These are phyloP conservation scores for Rhizoclosmatium globosum DNA, from an alignment of 192 early-diverging fungal genomes.

Conservation along the genomic window DNA sequence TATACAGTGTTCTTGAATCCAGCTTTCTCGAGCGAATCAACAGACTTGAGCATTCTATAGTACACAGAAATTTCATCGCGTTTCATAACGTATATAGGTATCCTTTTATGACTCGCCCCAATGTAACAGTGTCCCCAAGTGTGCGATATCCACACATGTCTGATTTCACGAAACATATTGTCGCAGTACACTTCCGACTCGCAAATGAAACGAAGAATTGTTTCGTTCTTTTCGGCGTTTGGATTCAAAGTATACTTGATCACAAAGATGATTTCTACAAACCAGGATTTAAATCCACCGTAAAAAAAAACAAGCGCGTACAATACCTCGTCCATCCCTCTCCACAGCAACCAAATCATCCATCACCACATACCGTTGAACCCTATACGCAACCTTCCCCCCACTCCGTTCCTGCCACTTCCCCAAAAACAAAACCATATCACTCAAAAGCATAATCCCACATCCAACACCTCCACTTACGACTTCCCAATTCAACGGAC, in stretches of 20 bases:
- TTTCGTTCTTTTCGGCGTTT: not conserved
- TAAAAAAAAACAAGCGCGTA: not conserved
- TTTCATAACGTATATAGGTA: not conserved
- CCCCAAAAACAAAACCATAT: not conserved
- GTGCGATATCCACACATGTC: slow-evolving; percentile 10
- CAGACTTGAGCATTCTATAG: not conserved
- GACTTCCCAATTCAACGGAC: not conserved
- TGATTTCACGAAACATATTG: not conserved
- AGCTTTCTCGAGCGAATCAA: not conserved
- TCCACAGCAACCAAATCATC: not conserved
- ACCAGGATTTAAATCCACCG: not conserved
- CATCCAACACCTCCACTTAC: not conserved
- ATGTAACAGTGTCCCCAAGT: not conserved
- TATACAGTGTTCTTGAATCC: not conserved
- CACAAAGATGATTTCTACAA: slow-evolving; percentile 2
- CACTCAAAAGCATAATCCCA: not conserved
- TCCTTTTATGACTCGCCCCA: not conserved
- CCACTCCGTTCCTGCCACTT: not conserved
- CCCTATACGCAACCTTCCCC: not conserved
- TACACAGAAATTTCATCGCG: slow-evolving; percentile 2
- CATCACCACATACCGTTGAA: not conserved
- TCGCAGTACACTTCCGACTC: not conserved
- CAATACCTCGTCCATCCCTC: not conserved
- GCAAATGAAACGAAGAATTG: not conserved
- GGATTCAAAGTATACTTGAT: not conserved